Conservation (phyloP, 75 land plant genomes). For the Cryptomeria japonica region DNA sequence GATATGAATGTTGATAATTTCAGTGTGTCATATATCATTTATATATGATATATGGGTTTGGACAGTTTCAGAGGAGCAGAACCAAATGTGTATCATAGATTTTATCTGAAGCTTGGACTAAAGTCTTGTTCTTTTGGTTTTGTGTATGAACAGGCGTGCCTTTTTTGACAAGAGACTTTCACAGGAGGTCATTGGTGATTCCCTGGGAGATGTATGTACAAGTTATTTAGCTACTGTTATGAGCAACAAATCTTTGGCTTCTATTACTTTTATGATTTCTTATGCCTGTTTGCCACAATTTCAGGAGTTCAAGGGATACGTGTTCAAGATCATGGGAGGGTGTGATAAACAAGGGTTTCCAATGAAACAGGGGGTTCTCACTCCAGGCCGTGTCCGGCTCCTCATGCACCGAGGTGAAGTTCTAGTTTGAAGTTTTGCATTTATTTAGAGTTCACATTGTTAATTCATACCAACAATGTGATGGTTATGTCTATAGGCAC, state of each 20-base stretch:
- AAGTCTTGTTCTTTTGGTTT: neutral
- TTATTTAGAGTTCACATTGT: neutral
- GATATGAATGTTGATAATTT: too few species aligned
- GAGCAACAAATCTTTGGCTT: neutral
- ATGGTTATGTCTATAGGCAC: constrained; percentile 28
- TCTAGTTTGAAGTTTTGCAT: neutral
- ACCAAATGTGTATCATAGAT: neutral
- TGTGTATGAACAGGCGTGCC: constrained; percentile 43
- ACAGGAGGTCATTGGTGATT: constrained; percentile 81
- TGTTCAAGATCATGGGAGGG: constrained; percentile 87
- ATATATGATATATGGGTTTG: too few species aligned
- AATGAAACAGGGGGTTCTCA: constrained; percentile 88
- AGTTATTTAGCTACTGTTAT: neutral
- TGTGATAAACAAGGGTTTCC: constrained; percentile 90
- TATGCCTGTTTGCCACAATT: neutral
- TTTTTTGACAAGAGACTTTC: constrained; percentile 83
- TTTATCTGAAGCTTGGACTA: neutral
- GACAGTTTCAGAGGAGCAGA: neutral
- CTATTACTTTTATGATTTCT: neutral
- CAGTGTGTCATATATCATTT: too few species aligned
- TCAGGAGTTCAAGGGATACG: constrained; percentile 88
- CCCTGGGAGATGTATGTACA: constrained; percentile 50
- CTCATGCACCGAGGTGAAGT: constrained; percentile 65
- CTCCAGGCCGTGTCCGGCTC: constrained; percentile 69
- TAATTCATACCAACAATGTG: neutral